Evolutionary conservation across 306 rosid species (phyloP).

Genomic region (Delonix regia): DNA sequence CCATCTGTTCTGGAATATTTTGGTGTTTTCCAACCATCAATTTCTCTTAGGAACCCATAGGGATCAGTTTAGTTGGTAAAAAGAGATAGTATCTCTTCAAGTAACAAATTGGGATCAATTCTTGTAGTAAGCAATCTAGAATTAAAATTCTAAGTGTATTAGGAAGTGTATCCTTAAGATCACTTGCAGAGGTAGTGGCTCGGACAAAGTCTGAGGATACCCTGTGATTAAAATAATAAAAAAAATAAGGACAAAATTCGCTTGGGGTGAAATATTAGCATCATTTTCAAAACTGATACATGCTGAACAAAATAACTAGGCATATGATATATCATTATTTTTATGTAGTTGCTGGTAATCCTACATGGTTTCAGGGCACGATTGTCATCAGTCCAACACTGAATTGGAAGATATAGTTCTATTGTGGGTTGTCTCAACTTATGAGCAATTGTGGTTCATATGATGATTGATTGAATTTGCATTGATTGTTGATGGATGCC

Average conservation of each 20-base stretch:
- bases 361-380: too few relatives aligned
- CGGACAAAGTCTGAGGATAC: neutral
- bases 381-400: too few relatives aligned
- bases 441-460: neutral
- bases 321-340: neutral
- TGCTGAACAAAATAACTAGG: conserved; percentile 10
- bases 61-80: neutral
- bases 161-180: neutral
- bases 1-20: neutral
- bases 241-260: too few relatives aligned
- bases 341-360: neutral
- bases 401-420: neutral
- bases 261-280: conserved; percentile 3
- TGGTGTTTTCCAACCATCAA: neutral
- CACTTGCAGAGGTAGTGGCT: neutral
- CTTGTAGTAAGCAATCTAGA: conserved; percentile 1
- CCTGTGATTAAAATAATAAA: neutral
- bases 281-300: conserved; percentile 21
- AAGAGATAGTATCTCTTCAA: neutral
- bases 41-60: neutral
- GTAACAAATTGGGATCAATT: neutral
- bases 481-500: neutral
- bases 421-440: neutral
- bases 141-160: conserved; percentile 7
- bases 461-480: too few relatives aligned